Evolutionary conservation across 2,329 filamentous ascomycete genomes (phyloP), one percentile per base, ranked within the genome.

Genomic region (Tricladium varicosporioides): DNA sequence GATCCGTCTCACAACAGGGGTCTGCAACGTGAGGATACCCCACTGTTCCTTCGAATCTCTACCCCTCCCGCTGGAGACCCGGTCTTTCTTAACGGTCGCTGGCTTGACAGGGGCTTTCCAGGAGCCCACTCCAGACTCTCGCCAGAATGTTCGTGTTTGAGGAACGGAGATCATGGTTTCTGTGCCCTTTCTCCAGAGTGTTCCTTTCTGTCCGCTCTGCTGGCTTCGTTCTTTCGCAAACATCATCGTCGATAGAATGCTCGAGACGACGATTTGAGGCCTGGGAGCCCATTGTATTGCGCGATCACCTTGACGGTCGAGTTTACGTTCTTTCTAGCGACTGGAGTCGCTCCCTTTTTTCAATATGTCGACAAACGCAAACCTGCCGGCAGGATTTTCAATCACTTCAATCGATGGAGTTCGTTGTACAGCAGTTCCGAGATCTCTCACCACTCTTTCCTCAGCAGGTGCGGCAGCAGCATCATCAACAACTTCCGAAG

Each of bases 391-490:
- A 66, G 76, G 78, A 67, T 75, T 76, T 58, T 77, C 78, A 59
- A 74, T 80, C 57, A 82, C 79, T 54, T 77, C 70, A 49, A 72
- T 82, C 54, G 70, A 75, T 56, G 79, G 78, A 51, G 78, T 75
- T 68, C 75, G 75, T 69, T 83, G 81, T 72, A 83, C 81, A 65
- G 80, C 77, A 59, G 72, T 82, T 61, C 80, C 79, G 48, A 78
- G 69, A 64, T 53, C 64, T 56, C 56, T 61, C 56, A 63, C 60
- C 61, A 61, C 58, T 45, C 57, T 57, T 60, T 58, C 57, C 15
- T 60, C 56, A 43, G 36, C 36, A 60, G 54, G 22, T 46, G 45
- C 55, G 32, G 54, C 60, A 31, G 44, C 57, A 22, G 32, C 49
- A 31, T 53, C 58, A 10, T 53, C 58, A 10, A 52, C 61, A 5